Evolutionary conservation across 805 yeast species (phyloP), one percentile per base, ranked within the genome.

Genomic region (Wickerhamiella allomyrinae): DNA sequence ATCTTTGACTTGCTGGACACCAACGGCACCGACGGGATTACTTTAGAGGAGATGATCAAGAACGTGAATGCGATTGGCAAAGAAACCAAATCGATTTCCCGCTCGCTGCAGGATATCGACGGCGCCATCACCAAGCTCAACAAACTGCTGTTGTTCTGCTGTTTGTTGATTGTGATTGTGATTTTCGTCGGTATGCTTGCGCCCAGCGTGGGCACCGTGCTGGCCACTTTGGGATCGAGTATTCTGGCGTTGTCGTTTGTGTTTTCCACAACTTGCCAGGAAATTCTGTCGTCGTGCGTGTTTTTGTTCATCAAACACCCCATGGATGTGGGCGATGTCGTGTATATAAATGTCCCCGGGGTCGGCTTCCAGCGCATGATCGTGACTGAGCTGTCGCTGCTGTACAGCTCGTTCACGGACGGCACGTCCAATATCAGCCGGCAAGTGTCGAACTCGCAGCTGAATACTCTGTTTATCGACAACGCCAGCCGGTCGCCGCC

Each of bases 221-320:
- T 64, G 43, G 66, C 68, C 13, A 65, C 69, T 4, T 49, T 64
- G 22, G 69, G 67, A 7, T 55, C 68, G 9, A 50, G 67, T 0
- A 41, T 64, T 24, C 54, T 64, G 29, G 64, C 67, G 3, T 42
- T 64, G 31, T 61, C 68, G 10, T 64, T 61, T 46, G 53, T 65
- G 34, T 60, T 64, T 41, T 47, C 63, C 4, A 46, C 58, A 19
- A 58, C 67, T 9, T 56, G 59, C 13, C 65, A 60, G 41, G 69
- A 64, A 44, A 47, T 64, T n/a, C 53, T 65, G 37, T 55, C 59
- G 17, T 57, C 66, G 4, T 60, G 65, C 44, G 56, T 64, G 11
- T 64, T 60, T 45, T 42, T 64, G 42, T 64, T 64, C 39, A 66
- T 61, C 38, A 64, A 64, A 54, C 69, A 64, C 42, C 68, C 69